phyloP scores from a whole-genome alignment of 345 rosid genomes.

The Psidium guajava region DNA sequence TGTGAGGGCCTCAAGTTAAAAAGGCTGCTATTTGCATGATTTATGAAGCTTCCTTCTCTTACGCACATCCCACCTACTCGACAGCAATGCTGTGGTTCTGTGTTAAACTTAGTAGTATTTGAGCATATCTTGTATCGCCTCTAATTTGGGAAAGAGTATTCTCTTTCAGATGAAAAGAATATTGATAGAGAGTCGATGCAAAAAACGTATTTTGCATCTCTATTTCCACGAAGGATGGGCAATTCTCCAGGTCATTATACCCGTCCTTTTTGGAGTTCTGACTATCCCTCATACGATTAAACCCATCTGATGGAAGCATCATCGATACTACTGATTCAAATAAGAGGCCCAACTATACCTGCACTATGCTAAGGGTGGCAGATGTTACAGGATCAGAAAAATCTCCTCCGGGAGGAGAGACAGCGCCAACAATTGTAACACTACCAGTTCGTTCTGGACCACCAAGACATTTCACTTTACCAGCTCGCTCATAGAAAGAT shows the following conservation, averaged over 20 bases:
- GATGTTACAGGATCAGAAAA: constrained; percentile 99
- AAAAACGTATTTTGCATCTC: not conserved
- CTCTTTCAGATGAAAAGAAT: not conserved
- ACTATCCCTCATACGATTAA: not conserved
- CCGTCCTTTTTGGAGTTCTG: not conserved
- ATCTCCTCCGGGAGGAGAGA: constrained; percentile 99
- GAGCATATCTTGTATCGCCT: not conserved
- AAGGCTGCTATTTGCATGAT: not conserved
- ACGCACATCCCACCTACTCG: not conserved
- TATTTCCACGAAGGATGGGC: not conserved
- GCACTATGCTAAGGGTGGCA: constrained; percentile 98
- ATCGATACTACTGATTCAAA: not conserved
- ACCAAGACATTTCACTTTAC: constrained; percentile 97
- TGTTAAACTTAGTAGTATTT: not conserved
- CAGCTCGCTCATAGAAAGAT: constrained; percentile 98
- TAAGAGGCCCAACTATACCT: constrained; percentile 37
- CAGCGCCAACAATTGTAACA: constrained; percentile 99
- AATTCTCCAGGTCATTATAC: not conserved
- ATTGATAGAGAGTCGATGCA: not conserved
- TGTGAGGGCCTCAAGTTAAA: not conserved
- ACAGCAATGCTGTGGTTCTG: not conserved
- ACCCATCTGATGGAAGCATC: not conserved
- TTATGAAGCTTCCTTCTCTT: not conserved
- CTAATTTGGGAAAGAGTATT: not conserved
- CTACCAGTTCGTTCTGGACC: constrained; percentile 97